Evolutionary conservation across 352 stramenopile species (phyloP).

Genomic region (Phytophthora europaea): DNA sequence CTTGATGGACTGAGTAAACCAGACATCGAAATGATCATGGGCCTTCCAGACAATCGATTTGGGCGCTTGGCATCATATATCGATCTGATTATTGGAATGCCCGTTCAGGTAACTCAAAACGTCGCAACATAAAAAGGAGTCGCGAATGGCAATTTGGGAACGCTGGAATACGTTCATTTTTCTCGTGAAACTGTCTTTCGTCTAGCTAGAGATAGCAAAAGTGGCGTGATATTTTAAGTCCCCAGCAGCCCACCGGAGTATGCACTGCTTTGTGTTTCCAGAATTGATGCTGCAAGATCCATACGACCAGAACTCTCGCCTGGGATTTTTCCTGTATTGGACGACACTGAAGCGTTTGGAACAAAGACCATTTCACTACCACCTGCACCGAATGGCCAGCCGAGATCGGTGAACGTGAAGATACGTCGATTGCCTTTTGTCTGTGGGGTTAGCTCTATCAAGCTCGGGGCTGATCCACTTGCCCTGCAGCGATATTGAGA

Average conservation of each 20-base stretch:
- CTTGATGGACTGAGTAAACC: neutral
- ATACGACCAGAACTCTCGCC: neutral
- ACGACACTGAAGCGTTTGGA: neutral
- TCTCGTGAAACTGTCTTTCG: neutral
- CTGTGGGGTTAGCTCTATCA: no score
- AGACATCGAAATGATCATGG: neutral
- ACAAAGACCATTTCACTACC: no score
- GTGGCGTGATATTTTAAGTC: no score
- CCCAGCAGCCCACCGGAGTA: no score
- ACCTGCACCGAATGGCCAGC: no score
- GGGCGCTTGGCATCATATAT: neutral
- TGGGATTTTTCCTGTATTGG: slow-evolving; percentile 10
- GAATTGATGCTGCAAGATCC: neutral
- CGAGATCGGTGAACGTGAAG: no score
- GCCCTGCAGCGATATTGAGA: no score
- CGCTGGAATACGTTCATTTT: neutral
- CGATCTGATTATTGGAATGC: neutral
- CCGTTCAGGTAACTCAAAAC: neutral
- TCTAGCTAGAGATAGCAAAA: no score
- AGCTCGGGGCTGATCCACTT: no score
- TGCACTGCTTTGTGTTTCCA: no score
- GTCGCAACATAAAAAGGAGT: neutral
- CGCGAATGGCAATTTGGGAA: slow-evolving; percentile 17
- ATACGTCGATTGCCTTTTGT: no score
- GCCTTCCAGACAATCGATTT: neutral